phyloP scores from a whole-genome alignment of 495 filamentous ascomycete genomes.

The Penicillium salamii region DNA sequence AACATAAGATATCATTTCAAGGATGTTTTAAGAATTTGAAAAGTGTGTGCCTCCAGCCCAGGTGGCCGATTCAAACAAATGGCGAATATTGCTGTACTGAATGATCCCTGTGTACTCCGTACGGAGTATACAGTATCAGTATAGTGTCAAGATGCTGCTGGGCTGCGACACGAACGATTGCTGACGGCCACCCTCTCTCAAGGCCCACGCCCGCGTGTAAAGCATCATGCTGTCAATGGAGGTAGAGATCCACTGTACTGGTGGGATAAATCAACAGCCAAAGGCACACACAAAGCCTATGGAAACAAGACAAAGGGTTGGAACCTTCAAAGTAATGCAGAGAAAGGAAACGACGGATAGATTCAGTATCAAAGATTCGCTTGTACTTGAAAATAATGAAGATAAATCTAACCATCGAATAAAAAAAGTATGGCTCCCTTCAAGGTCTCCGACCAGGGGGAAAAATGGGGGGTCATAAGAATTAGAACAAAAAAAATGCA shows the following conservation, averaged over 20 bases:
- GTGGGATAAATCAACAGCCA: neutral
- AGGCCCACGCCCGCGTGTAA: no score
- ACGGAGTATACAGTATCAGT: neutral
- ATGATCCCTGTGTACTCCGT: neutral
- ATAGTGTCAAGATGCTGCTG: neutral
- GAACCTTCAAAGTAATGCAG: neutral
- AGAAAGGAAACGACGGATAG: slow-evolving; percentile 12
- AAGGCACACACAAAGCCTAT: neutral
- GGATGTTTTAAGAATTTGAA: no score
- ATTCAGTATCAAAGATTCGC: slow-evolving; percentile 2
- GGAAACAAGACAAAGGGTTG: neutral
- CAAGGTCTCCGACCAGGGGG: slow-evolving; percentile 5
- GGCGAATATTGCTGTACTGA: neutral
- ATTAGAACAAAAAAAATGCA: slow-evolving; percentile 24
- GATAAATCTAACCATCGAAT: slow-evolving; percentile 7
- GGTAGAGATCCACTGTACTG: no score
- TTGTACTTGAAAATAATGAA: slow-evolving; percentile 4
- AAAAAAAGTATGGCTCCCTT: slow-evolving; percentile 8
- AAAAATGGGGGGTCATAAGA: slow-evolving; percentile 1
- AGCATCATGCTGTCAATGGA: no score
- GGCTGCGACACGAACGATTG: neutral
- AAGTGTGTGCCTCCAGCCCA: no score
- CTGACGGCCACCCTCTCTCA: no score
- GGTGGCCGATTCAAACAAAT: neutral
- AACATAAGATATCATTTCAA: no score